Percentiles rank a stretch among this genome's conserved stretches.
Conservation (phyloP, 2,329 filamentous ascomycete genomes). For the Colletotrichum lindemuthianum region DNA sequence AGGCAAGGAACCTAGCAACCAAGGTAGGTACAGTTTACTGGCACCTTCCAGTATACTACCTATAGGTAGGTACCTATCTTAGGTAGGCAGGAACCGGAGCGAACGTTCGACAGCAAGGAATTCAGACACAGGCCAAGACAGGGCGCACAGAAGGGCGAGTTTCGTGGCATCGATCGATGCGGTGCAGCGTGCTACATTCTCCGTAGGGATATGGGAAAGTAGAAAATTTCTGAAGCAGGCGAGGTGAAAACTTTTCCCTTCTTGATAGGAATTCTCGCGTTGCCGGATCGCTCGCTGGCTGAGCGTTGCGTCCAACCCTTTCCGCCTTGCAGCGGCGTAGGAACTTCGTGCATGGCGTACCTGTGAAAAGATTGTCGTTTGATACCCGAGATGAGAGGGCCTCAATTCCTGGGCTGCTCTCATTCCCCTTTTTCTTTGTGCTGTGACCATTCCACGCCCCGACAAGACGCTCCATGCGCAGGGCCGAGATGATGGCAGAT, state of each 20-base stretch:
- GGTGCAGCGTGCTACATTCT: slow-evolving; percentile 5
- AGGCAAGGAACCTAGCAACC: too few species aligned
- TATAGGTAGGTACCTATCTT: too few species aligned
- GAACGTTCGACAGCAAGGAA: slow-evolving; percentile 19
- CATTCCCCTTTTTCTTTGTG: background rate
- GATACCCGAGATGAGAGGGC: too few species aligned
- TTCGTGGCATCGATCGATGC: slow-evolving; percentile 24
- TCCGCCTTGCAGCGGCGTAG: background rate
- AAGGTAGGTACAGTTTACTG: too few species aligned
- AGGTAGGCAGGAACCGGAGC: background rate
- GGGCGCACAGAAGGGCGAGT: slow-evolving; percentile 15
- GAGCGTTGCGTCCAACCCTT: slow-evolving; percentile 2
- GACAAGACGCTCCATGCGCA: background rate
- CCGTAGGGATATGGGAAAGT: slow-evolving; percentile 3
- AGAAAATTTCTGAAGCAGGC: slow-evolving; percentile 10
- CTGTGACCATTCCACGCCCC: slow-evolving; percentile 18
- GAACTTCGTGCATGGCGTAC: too few species aligned
- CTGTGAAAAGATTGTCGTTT: too few species aligned
- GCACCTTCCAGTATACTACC: too few species aligned
- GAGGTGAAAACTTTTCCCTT: background rate
- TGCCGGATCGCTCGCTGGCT: background rate
- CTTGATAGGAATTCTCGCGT: background rate
- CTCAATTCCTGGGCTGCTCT: too few species aligned
- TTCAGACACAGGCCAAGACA: slow-evolving; percentile 15
- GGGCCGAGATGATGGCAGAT: too few species aligned